Evolutionary conservation across 768 basidiomycete genomes (phyloP).

Genomic region (Auricularia cornea): DNA sequence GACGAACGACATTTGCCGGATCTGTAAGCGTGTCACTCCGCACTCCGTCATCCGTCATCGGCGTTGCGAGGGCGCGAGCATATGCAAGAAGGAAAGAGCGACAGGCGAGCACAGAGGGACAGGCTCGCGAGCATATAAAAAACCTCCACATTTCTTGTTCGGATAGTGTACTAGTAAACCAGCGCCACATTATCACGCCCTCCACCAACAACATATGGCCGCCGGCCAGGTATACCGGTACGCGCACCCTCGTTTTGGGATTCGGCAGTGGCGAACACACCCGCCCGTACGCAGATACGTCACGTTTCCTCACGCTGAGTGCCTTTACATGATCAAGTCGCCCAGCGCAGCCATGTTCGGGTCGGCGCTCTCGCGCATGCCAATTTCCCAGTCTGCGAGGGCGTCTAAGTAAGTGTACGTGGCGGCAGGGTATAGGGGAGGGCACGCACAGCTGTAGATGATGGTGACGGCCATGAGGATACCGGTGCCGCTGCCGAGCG

Average conservation of each 20-base stretch:
- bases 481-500: constrained; percentile 91
- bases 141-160: neutral
- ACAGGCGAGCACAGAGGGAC: no score
- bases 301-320: neutral
- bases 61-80: no score
- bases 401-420: constrained; percentile 1
- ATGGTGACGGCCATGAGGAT: constrained; percentile 98
- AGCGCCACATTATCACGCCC: neutral
- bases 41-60: no score
- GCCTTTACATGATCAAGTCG: constrained; percentile 11
- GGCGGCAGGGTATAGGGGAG: constrained; percentile 4
- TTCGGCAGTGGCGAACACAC: neutral
- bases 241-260: neutral
- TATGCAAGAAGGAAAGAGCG: no score
- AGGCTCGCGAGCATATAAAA: neutral
- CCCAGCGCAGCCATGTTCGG: constrained; percentile 9
- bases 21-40: no score
- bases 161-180: neutral
- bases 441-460: constrained; percentile 77
- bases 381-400: constrained; percentile 83
- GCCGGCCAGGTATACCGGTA: neutral
- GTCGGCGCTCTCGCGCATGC: constrained; percentile 48
- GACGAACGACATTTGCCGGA: no score
- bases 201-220: neutral
- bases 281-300: neutral